phyloP scores from a whole-genome alignment of 768 basidiomycete genomes.

The Hygrophoropsis aurantiaca region DNA sequence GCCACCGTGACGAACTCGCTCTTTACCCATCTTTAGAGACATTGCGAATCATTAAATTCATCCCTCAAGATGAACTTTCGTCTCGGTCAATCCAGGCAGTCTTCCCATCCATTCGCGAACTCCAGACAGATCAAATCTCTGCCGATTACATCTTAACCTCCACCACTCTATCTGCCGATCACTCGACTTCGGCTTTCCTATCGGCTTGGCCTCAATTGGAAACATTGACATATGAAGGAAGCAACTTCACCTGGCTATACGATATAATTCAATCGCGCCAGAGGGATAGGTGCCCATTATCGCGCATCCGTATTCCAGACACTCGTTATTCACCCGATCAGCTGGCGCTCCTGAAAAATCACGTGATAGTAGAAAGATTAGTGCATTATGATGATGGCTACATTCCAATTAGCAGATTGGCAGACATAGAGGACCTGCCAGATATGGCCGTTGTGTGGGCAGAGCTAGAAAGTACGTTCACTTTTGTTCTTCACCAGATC shows the following conservation, averaged over 20 bases:
- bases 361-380: neutral
- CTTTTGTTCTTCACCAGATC: too few species aligned
- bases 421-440: neutral
- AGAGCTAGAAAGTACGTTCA: too few species aligned
- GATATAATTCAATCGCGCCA: neutral
- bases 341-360: neutral
- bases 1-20: too few species aligned
- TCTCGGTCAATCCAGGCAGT: neutral
- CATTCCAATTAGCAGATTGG: neutral
- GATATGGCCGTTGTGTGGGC: neutral
- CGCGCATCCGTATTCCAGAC: neutral
- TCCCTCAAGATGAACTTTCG: neutral
- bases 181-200: too few species aligned
- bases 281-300: neutral
- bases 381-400: neutral
- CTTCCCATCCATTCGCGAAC: neutral
- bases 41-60: neutral
- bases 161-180: neutral
- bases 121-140: neutral
- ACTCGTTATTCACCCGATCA: neutral
- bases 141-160: neutral
- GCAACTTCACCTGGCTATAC: neutral
- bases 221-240: neutral
- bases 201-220: neutral
- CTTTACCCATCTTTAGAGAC: neutral